These are phyloP conservation scores for Magnaporthiopsis poae DNA, from an alignment of 2,329 filamentous ascomycete species.

Conservation along the genomic window DNA sequence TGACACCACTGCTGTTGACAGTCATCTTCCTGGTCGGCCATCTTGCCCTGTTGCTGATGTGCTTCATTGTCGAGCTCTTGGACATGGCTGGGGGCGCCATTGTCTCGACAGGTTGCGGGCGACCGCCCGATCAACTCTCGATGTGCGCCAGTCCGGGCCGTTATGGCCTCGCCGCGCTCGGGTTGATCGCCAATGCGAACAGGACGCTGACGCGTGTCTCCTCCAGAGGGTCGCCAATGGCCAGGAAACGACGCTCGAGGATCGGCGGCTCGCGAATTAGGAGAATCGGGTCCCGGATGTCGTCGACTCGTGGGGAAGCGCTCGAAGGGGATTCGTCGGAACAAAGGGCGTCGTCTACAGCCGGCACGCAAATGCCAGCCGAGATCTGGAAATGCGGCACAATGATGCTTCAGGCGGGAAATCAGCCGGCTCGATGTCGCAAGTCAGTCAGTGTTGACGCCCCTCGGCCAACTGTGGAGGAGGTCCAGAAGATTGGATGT, in stretches of 20 bases:
- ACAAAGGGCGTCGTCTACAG: background rate
- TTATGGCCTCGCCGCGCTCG: constrained; percentile 9
- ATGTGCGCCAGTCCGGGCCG: constrained; percentile 8
- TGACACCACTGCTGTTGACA: constrained; percentile 63
- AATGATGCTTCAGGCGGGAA: background rate
- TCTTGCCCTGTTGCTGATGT: constrained; percentile 64
- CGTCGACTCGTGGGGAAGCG: constrained; percentile 1
- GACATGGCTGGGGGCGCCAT: constrained; percentile 18
- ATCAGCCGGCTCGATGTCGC: background rate
- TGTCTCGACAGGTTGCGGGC: constrained; percentile 16
- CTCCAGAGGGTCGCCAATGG: background rate
- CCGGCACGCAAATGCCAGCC: background rate
- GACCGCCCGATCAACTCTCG: constrained; percentile 9
- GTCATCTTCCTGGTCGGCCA: constrained; percentile 91
- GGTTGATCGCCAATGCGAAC: constrained; percentile 1
- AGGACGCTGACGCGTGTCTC: background rate
- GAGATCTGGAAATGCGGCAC: background rate
- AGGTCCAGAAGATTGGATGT: constrained; percentile 10
- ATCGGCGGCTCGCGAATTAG: background rate
- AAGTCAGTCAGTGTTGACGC: background rate
- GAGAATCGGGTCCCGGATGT: background rate
- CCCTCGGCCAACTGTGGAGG: constrained; percentile 1
- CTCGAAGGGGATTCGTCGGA: background rate
- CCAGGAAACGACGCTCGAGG: background rate
- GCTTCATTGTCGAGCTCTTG: constrained; percentile 24